Base-by-base conservation (phyloP, 371 early-diverging fungal species). In the Mucor irregularis region DNA sequence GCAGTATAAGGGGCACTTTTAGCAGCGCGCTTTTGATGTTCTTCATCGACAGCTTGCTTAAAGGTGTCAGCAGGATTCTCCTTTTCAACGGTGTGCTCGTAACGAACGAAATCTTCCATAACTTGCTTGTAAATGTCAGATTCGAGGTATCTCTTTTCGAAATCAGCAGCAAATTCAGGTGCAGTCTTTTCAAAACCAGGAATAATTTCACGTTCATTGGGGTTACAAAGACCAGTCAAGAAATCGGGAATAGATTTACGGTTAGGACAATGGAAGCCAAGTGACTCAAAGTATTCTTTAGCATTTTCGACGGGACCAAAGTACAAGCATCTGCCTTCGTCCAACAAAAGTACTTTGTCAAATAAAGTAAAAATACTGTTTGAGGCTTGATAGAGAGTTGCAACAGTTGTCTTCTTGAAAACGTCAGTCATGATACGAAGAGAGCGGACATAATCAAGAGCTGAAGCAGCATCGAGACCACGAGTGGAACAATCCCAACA, bases 171-270 rank as follows among this genome's bases (percentile, higher is more conserved):
- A 9, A 71, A 69, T 9, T 42, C 50, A 5, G 87, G 87, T 1
- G 78, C 69, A 34, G 59, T 61, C 10, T 69, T 65, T 44, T 83
- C 80, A 42, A 73, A 80, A 1, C 87, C 90, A 3, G 76, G 62
- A 13, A 70, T 62, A 26, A 84, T 60, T 45, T 72, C 68, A 61
- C 87, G 87, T 64, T 90, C 90, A 37, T 82, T 67, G 13, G 76
- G 63, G 56, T 85, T 71, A 42, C 85, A 89, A 13, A 87, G 51
- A 16, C 90, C 89, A 11, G 91, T 86, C 59, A 93, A 76, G 62
- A 86, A 91, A 57, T 92, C 92, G 2, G 91, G 81, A 0, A 85
- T 86, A n/a, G 88, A 90, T 65, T 89, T 88, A 60, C 90, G 83
- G 42, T 74, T 58, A 28, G 92, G 92, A 56, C 86, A 83, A 9